Evolutionary conservation across 2,329 filamentous ascomycete species (phyloP).

Genomic region (Scedosporium apiospermum): DNA sequence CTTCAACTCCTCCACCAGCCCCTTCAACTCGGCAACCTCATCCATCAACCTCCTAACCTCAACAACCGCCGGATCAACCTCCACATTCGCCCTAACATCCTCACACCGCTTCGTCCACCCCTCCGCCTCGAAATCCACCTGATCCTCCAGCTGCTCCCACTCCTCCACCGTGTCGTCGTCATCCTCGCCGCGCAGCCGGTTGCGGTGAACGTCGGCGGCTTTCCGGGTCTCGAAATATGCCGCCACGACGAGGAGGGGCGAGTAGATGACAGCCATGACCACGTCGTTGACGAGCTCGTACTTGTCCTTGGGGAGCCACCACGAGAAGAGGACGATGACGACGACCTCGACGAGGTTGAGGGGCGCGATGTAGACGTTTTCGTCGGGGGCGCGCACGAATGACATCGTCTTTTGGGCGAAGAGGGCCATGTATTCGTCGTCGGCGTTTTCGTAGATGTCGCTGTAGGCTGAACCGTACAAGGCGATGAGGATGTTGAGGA

Average conservation of each 20-base stretch:
- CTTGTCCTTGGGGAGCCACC: slow-evolving; percentile 71
- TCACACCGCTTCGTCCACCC: slow-evolving; percentile 79
- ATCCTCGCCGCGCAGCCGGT: slow-evolving; percentile 70
- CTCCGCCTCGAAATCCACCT: slow-evolving; percentile 71
- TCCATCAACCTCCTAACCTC: slow-evolving; percentile 53
- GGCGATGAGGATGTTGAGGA: slow-evolving; percentile 93
- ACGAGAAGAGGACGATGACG: slow-evolving; percentile 72
- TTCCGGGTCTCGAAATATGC: slow-evolving; percentile 60
- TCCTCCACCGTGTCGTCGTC: slow-evolving; percentile 86
- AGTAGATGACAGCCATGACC: slow-evolving; percentile 81
- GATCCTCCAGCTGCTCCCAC: slow-evolving; percentile 74
- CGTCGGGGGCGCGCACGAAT: slow-evolving; percentile 91
- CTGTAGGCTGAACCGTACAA: slow-evolving; percentile 96
- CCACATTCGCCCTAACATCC: slow-evolving; percentile 69
- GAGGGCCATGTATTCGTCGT: slow-evolving; percentile 90
- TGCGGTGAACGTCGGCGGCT: slow-evolving; percentile 58
- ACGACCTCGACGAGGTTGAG: slow-evolving; percentile 91
- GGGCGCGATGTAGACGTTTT: slow-evolving; percentile 95
- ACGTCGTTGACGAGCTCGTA: slow-evolving; percentile 82
- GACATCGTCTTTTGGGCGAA: slow-evolving; percentile 94
- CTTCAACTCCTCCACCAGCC: not conserved
- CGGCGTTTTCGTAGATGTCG: slow-evolving; percentile 86
- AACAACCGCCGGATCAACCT: slow-evolving; percentile 64
- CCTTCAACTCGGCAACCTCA: slow-evolving; percentile 47
- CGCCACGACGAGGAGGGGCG: slow-evolving; percentile 69